These are phyloP conservation scores for Penstemon eatonii DNA, from an alignment of 257 asterid genomes.

Conservation along the genomic window DNA sequence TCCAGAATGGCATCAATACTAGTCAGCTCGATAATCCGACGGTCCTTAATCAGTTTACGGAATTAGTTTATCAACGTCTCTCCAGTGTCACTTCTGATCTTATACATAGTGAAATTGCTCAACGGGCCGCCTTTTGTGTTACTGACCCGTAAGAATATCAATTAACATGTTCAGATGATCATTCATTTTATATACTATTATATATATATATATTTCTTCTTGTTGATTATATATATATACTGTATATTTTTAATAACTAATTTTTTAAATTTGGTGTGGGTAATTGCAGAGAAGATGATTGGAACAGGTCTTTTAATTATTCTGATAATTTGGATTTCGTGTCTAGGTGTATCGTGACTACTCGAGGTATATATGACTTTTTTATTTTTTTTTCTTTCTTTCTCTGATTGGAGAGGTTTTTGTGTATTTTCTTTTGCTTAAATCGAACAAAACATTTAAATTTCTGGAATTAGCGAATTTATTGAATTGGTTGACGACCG, in stretches of 20 bases:
- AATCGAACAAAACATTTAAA: too few species aligned
- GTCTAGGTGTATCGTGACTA: constrained; percentile 51
- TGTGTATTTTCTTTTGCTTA: too few species aligned
- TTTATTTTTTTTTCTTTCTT: not conserved
- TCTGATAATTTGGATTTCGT: constrained; percentile 63
- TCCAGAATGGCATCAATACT: constrained; percentile 28
- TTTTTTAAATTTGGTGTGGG: not conserved
- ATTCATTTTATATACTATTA: not conserved
- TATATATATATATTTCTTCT: not conserved
- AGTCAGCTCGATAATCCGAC: constrained; percentile 37
- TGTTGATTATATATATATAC: not conserved
- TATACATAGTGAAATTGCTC: constrained; percentile 47
- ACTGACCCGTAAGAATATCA: constrained; percentile 52
- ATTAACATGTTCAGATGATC: too few species aligned
- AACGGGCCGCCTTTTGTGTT: constrained; percentile 49
- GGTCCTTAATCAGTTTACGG: constrained; percentile 42
- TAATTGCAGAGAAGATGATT: constrained; percentile 58
- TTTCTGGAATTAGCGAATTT: too few species aligned
- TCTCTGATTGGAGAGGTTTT: too few species aligned
- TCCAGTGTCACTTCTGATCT: constrained; percentile 45
- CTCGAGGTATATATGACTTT: constrained; percentile 43
- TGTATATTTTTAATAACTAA: not conserved
- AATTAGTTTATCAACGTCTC: constrained; percentile 40
- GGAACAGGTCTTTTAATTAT: constrained; percentile 75
- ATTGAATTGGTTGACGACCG: too few species aligned